phyloP scores from a whole-genome alignment of 2,329 filamentous ascomycete species.

The Cladophialophora bantiana region DNA sequence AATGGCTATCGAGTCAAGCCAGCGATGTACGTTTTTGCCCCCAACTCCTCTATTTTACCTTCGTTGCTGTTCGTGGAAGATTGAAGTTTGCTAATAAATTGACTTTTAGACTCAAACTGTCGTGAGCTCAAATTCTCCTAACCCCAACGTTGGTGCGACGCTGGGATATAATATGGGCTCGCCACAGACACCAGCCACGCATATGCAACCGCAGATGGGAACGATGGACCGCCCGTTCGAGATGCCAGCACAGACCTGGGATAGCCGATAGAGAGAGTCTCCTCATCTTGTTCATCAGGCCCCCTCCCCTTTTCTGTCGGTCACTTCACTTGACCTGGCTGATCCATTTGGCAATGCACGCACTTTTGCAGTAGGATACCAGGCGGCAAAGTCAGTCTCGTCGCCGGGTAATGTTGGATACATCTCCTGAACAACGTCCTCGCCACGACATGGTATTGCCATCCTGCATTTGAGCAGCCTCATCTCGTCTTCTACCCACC shows the following conservation, averaged over 20 bases:
- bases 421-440: background rate
- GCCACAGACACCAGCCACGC: conserved; percentile 1
- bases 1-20: conserved; percentile 37
- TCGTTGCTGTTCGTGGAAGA: no score
- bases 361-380: no score
- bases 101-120: conserved; percentile 23
- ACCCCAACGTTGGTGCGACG: conserved; percentile 19
- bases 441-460: background rate
- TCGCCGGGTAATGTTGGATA: background rate
- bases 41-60: no score
- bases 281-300: background rate
- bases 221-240: conserved; percentile 33
- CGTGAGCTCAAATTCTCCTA: conserved; percentile 21
- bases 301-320: background rate
- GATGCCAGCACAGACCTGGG: conserved; percentile 34
- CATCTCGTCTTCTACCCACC: background rate
- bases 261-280: conserved; percentile 20
- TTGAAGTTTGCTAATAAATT: conserved; percentile 6
- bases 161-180: conserved; percentile 23
- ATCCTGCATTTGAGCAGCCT: background rate
- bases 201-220: conserved; percentile 8
- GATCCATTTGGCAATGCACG: no score
- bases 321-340: background rate
- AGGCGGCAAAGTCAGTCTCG: no score
- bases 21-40: conserved; percentile 31